Evolutionary conservation across 2,329 filamentous ascomycete species (phyloP).

Genomic region (Juglanconis juglandina): DNA sequence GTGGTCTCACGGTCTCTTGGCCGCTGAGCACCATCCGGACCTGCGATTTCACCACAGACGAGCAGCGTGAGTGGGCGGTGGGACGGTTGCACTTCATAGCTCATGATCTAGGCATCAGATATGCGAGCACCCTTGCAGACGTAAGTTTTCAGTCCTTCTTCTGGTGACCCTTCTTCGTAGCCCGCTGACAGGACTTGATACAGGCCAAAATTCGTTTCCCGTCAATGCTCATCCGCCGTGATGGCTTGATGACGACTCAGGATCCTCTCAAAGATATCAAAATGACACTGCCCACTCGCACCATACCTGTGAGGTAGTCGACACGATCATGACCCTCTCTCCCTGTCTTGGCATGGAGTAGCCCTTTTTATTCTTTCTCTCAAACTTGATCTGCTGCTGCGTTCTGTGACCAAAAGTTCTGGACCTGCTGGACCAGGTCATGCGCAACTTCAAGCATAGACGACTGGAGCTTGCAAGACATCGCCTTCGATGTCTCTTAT

Average conservation of each 20-base stretch:
- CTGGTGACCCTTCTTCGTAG: not conserved
- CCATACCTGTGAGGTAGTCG: not conserved
- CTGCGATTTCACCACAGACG: slow-evolving; percentile 59
- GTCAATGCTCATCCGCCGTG: slow-evolving; percentile 58
- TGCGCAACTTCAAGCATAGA: not conserved
- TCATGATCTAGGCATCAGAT: slow-evolving; percentile 53
- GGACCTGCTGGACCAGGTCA: not conserved
- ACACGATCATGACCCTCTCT: not conserved
- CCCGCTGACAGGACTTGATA: not conserved
- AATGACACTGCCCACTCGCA: not conserved
- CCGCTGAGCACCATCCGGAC: slow-evolving; percentile 51
- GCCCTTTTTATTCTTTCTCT: not conserved
- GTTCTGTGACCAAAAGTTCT: not conserved
- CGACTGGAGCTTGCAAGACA: not conserved
- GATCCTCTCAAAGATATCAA: slow-evolving; percentile 13
- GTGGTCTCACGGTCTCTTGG: slow-evolving; percentile 59
- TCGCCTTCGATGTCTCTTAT: not conserved
- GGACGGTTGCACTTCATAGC: slow-evolving; percentile 54
- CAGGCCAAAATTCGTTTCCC: slow-evolving; percentile 57
- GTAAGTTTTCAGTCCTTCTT: slow-evolving; percentile 29
- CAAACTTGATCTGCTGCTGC: not conserved
- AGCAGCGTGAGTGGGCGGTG: slow-evolving; percentile 52
- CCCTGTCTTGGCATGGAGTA: not conserved
- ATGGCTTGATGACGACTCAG: slow-evolving; percentile 41
- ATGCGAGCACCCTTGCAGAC: slow-evolving; percentile 53